Evolutionary conservation across 192 early-diverging fungal genomes (phyloP), one percentile per base, ranked within the genome.

Genomic region (Glomus cerebriforme): DNA sequence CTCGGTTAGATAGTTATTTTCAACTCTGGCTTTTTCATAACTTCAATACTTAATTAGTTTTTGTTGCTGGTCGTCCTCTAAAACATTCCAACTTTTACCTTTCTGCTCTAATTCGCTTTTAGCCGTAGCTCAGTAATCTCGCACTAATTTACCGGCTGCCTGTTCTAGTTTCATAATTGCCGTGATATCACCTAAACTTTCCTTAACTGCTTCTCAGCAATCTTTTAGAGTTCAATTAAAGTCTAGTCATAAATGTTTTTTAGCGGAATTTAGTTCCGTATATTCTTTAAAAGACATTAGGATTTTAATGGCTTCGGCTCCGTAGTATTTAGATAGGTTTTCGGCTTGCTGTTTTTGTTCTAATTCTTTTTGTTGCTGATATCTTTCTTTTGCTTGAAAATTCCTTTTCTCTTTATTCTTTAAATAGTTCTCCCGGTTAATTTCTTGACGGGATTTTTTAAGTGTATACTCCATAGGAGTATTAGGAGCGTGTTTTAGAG

Each of bases 11-110:
- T 29, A 72, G 26, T n/a, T 15, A 54, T 72, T 72, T 49, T 72
- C 70, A 15, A 47, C 17, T 0, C 43, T 39, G 0, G 45, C 43
- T 29, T 72, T 72, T 72, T 72, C 22, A 8, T 49, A 26, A 7
- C 70, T 24, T 29, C 70, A 72, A 72, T 72, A 72, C 27, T 54
- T 72, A 49, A 72, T 72, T 72, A 72, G n/a, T 54, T n/a, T 45
- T 3, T 39, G 3, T 29, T 72, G 39, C 19, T 72, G 5, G 1
- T 72, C 39, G 0, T 43, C 15, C 1, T 0, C 1, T 72, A 72
- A 72, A 72, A 1, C 7, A 26, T 49, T 49, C 27, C 70, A 72
- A 72, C 26, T n/a, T 72, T 72, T 39, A 13, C 39, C 24, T n/a
- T 49, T 72, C 1, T 12, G 2, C 10, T 17, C 27, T 26, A 49